phyloP scores from a whole-genome alignment of 176 grass and related monocot species.

The Zoysia japonica region DNA sequence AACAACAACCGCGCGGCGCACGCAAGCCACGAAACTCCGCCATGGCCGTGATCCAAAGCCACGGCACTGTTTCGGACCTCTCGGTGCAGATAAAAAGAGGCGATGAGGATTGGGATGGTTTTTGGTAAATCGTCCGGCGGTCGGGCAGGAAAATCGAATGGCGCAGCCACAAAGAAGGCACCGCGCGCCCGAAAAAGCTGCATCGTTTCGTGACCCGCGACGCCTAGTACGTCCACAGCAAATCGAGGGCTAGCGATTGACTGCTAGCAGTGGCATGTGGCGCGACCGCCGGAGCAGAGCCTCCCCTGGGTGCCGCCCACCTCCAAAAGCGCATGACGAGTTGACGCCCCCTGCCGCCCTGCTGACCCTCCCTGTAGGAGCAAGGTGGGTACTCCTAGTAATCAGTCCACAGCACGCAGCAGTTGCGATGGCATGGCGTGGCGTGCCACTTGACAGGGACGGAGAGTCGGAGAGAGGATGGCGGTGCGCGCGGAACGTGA shows the following conservation, averaged over 20 bases:
- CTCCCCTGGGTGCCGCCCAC: constrained; percentile 28
- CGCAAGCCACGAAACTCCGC: not conserved
- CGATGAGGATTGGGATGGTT: not conserved
- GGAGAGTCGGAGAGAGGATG: too few relatives aligned
- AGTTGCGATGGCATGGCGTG: too few relatives aligned
- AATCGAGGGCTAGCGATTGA: not conserved
- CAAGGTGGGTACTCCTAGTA: too few relatives aligned
- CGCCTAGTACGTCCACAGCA: not conserved
- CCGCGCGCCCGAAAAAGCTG: not conserved
- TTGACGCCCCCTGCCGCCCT: not conserved
- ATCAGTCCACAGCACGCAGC: too few relatives aligned
- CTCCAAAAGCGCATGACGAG: not conserved
- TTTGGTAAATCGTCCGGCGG: not conserved
- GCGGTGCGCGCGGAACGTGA: too few relatives aligned
- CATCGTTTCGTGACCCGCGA: not conserved
- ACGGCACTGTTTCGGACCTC: not conserved
- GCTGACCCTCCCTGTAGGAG: too few relatives aligned
- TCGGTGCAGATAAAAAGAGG: not conserved
- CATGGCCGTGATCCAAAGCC: not conserved
- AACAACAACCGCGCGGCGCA: not conserved
- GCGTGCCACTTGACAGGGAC: too few relatives aligned
- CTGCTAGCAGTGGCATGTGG: not conserved
- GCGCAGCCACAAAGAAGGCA: not conserved
- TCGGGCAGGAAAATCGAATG: not conserved
- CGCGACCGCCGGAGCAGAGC: not conserved